These are phyloP conservation scores for Prunella vulgaris DNA, from an alignment of 257 asterid species.

Conservation along the genomic window DNA sequence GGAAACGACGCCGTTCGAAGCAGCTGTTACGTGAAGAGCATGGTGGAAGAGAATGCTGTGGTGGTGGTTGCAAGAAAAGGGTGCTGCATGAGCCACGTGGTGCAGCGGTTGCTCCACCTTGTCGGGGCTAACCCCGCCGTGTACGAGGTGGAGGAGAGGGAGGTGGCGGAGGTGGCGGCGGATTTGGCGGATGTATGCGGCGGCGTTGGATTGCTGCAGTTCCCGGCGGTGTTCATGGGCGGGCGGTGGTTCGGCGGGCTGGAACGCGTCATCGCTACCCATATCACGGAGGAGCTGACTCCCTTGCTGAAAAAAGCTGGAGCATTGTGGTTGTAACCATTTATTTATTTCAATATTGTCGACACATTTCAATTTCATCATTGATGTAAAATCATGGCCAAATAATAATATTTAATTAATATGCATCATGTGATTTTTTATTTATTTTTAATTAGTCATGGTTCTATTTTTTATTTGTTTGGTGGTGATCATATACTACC, in stretches of 20 bases:
- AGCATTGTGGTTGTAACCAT: constrained; percentile 47
- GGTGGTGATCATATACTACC: too few relatives aligned
- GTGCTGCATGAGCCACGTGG: constrained; percentile 33
- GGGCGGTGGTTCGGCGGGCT: constrained; percentile 66
- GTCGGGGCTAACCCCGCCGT: constrained; percentile 47
- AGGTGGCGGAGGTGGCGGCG: constrained; percentile 16
- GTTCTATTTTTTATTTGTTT: too few relatives aligned
- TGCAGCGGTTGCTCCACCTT: constrained; percentile 37
- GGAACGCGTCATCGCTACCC: constrained; percentile 56
- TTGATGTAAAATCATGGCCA: background rate
- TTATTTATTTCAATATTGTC: background rate
- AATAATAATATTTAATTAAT: too few relatives aligned
- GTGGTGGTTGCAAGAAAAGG: constrained; percentile 14
- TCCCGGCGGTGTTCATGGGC: constrained; percentile 55
- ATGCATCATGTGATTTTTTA: background rate
- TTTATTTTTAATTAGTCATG: too few relatives aligned
- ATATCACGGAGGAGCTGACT: constrained; percentile 58
- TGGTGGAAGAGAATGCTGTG: constrained; percentile 24
- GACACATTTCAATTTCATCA: background rate
- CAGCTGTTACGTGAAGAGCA: background rate
- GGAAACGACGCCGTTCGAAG: too few relatives aligned
- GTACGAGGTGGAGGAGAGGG: constrained; percentile 41
- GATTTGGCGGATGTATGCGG: background rate
- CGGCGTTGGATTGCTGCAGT: constrained; percentile 14
- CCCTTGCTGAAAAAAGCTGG: constrained; percentile 56